phyloP scores from a whole-genome alignment of 257 asterid species.

The Solanum habrochaites region DNA sequence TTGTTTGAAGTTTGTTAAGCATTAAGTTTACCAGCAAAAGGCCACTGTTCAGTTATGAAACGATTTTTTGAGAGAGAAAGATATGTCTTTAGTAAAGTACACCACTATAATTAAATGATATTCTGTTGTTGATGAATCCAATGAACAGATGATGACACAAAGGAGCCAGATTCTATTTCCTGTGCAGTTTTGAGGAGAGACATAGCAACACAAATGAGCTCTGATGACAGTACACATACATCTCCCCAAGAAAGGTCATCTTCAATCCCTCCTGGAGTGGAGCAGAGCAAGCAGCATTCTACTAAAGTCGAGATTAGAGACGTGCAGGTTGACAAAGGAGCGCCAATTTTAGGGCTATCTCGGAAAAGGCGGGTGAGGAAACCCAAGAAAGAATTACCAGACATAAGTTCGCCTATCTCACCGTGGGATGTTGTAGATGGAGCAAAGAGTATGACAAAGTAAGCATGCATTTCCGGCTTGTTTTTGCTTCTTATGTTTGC shows the following conservation, averaged over 20 bases:
- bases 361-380: not conserved
- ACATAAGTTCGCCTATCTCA: not conserved
- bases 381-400: not conserved
- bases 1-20: not conserved
- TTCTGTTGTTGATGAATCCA: not conserved
- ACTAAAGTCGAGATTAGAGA: slow-evolving; percentile 31
- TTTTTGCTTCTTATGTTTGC: not conserved
- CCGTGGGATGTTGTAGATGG: slow-evolving; percentile 1
- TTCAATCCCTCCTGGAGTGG: slow-evolving; percentile 15
- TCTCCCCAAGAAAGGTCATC: slow-evolving; percentile 43
- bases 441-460: slow-evolving; percentile 2
- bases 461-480: not conserved
- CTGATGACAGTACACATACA: slow-evolving; percentile 45
- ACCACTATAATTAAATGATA: not conserved
- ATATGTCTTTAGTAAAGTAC: not conserved
- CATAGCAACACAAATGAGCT: slow-evolving; percentile 94
- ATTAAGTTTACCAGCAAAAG: not conserved
- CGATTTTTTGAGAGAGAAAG: not conserved
- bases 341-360: not conserved
- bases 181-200: slow-evolving; percentile 45
- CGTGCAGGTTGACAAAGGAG: slow-evolving; percentile 11
- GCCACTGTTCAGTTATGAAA: not conserved
- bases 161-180: slow-evolving; percentile 32
- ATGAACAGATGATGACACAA: slow-evolving; percentile 27
- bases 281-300: slow-evolving; percentile 9